Percentiles rank a stretch among this genome's conserved stretches.
These are phyloP conservation scores for Neonectria coccinea DNA, from an alignment of 2,329 filamentous ascomycete genomes.

Conservation along the genomic window DNA sequence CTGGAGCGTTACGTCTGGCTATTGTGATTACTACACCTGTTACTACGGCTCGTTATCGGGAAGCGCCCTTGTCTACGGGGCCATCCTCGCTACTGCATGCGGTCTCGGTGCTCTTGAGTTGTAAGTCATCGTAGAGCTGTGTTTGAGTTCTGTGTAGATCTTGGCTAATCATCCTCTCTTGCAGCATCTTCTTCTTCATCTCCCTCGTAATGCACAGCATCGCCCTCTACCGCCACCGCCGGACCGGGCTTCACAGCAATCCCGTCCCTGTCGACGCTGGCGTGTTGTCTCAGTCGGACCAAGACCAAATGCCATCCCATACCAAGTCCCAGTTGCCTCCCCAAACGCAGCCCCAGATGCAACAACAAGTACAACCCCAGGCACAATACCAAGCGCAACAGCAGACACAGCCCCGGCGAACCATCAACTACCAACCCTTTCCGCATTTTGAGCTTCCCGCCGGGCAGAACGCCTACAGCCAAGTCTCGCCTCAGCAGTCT, in stretches of 20 bases:
- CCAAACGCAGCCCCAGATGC: neutral
- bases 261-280: neutral
- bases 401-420: neutral
- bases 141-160: neutral
- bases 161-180: neutral
- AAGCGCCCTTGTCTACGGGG: constrained; percentile 41
- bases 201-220: constrained; percentile 57
- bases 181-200: constrained; percentile 57
- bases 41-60: constrained; percentile 29
- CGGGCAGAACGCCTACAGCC: constrained; percentile 3
- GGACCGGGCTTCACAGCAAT: constrained; percentile 26
- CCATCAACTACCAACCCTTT: neutral
- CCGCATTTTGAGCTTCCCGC: neutral
- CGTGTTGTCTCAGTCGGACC: neutral
- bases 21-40: constrained; percentile 43
- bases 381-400: neutral
- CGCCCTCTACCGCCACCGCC: constrained; percentile 58
- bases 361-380: neutral
- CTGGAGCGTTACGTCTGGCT: constrained; percentile 35
- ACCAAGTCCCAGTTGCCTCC: neutral
- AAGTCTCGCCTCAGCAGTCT: constrained; percentile 1
- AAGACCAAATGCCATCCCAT: neutral
- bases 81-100: constrained; percentile 50
- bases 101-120: constrained; percentile 58
- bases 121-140: constrained; percentile 49